These are phyloP conservation scores for Cladosporium halotolerans DNA, from an alignment of 2,329 filamentous ascomycete species.

Conservation along the genomic window DNA sequence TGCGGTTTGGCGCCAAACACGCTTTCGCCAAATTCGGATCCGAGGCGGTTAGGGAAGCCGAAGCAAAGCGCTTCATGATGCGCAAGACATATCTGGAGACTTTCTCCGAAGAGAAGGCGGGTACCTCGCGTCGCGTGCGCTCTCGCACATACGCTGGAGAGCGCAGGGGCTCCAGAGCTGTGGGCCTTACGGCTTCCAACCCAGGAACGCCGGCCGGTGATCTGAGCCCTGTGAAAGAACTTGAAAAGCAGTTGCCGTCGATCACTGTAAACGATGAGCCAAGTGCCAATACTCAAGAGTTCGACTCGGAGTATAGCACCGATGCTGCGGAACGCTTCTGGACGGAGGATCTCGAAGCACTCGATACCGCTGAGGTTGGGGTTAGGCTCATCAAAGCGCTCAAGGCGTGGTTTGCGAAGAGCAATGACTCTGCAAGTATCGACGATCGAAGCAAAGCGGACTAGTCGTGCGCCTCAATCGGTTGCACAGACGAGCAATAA, in stretches of 20 bases:
- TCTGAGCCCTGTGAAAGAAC: not conserved
- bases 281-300: not conserved
- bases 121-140: conserved; percentile 2
- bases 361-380: conserved; percentile 1
- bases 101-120: conserved; percentile 50
- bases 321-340: conserved; percentile 8
- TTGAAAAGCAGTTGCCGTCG: conserved; percentile 4
- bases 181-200: not conserved
- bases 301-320: conserved; percentile 4
- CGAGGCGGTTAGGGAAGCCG: conserved; percentile 74
- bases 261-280: conserved; percentile 6
- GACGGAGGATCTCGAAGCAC: conserved; percentile 5
- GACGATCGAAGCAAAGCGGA: conserved; percentile 5
- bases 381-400: conserved; percentile 2
- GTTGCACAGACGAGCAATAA: no score
- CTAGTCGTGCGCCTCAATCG: not conserved
- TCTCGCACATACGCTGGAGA: conserved; percentile 7
- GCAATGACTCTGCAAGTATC: not conserved
- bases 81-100: conserved; percentile 72
- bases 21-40: conserved; percentile 73
- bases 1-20: conserved; percentile 63
- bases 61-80: conserved; percentile 68
- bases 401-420: conserved; percentile 1
- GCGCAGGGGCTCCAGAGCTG: not conserved
- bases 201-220: not conserved